Conservation (phyloP, 345 rosid species). For the Abelmoschus esculentus region DNA sequence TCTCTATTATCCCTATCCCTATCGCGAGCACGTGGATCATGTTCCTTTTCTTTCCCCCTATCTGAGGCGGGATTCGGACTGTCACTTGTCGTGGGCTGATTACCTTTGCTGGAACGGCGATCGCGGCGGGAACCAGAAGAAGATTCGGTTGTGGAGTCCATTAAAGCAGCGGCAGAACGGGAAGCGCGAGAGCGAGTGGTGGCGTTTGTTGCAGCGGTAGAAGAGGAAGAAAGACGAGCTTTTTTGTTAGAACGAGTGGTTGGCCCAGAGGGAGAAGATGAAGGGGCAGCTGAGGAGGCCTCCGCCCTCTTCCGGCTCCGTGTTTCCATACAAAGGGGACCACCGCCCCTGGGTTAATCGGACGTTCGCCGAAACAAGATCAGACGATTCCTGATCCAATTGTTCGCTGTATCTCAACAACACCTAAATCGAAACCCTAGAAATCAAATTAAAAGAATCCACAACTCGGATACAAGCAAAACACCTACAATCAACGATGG, state of each 20-base stretch:
- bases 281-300: constrained; percentile 99
- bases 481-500: not conserved
- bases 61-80: constrained; percentile 36
- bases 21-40: constrained; percentile 52
- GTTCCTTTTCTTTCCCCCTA: constrained; percentile 93
- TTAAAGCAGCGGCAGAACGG: constrained; percentile 33
- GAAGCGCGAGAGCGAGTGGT: constrained; percentile 41
- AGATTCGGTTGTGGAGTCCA: constrained; percentile 76
- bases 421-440: constrained; percentile 16
- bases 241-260: constrained; percentile 76
- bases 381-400: constrained; percentile 49
- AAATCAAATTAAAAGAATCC: not conserved
- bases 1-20: constrained; percentile 18
- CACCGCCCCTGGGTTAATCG: constrained; percentile 32
- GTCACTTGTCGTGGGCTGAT: constrained; percentile 20
- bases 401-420: constrained; percentile 34
- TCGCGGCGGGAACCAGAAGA: constrained; percentile 74
- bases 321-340: constrained; percentile 99
- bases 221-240: constrained; percentile 46
- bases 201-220: constrained; percentile 18
- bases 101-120: constrained; percentile 35
- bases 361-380: constrained; percentile 29
- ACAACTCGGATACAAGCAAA: not conserved
- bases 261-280: constrained; percentile 56
- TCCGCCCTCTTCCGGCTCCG: constrained; percentile 99